These are phyloP conservation scores for Corinectria fuckeliana DNA, from an alignment of 2,329 filamentous ascomycete genomes.

Conservation along the genomic window DNA sequence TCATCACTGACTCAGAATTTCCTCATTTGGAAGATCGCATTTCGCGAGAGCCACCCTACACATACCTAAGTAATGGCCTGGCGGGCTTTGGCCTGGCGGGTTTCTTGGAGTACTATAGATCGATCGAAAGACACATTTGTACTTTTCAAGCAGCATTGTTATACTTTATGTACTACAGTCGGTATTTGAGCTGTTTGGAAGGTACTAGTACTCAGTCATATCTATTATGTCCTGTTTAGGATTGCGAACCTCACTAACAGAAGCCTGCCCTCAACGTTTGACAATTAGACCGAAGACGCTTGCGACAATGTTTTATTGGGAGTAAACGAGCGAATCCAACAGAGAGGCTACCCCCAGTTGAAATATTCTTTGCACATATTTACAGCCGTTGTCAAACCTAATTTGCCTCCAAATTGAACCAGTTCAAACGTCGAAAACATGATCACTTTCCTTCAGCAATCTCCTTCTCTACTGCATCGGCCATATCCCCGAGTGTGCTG, in stretches of 20 bases:
- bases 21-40: background rate
- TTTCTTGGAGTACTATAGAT: background rate
- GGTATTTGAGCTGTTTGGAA: no score
- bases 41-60: background rate
- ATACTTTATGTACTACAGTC: no score
- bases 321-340: background rate
- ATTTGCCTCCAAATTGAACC: background rate
- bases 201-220: no score
- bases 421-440: background rate
- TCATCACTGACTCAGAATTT: background rate
- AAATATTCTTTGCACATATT: background rate
- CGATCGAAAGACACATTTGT: no score
- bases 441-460: background rate
- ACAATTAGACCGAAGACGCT: no score
- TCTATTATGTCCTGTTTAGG: no score
- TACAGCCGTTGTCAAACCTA: background rate
- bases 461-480: conserved; percentile 58
- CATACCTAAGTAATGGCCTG: no score
- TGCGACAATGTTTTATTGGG: no score
- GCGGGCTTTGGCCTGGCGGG: no score
- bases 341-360: background rate
- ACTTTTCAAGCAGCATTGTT: no score
- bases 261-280: no score
- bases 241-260: no score
- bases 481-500: conserved; percentile 64